phyloP scores from a whole-genome alignment of 306 rosid species.

The Fagus crenata region DNA sequence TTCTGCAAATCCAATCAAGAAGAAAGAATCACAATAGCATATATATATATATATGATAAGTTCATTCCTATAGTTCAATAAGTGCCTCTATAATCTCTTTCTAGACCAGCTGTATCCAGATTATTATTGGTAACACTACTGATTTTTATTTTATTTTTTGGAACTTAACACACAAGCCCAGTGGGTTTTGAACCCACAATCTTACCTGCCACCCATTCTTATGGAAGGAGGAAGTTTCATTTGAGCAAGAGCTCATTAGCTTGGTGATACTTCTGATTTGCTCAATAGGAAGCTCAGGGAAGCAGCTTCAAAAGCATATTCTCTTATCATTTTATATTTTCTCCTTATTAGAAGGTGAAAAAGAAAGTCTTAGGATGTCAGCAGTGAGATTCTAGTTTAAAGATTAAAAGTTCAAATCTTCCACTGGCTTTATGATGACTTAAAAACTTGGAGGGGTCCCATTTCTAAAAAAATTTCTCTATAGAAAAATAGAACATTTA shows the following conservation, averaged over 20 bases:
- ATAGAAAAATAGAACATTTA: neutral
- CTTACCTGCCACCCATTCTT: no score
- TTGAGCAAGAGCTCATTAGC: no score
- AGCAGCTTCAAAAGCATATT: slow-evolving; percentile 1
- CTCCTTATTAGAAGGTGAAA: neutral
- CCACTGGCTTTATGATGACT: neutral
- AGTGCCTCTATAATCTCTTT: neutral
- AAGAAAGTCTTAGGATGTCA: neutral
- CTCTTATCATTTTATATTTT: neutral
- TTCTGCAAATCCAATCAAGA: slow-evolving; percentile 21
- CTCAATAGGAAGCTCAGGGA: neutral
- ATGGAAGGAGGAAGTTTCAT: no score
- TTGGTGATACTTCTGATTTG: neutral
- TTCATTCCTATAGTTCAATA: no score
- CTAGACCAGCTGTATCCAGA: neutral
- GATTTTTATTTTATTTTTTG: neutral
- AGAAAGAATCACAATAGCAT: neutral
- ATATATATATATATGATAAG: no score
- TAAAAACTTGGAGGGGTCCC: neutral
- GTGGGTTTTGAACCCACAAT: no score
- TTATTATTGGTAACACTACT: neutral
- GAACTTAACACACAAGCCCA: no score
- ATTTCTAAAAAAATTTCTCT: neutral
- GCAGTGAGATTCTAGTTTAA: neutral
- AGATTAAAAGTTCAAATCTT: neutral